Evolutionary conservation across 2,329 filamentous ascomycete genomes (phyloP).

Genomic region (Colletotrichum endophyticum): DNA sequence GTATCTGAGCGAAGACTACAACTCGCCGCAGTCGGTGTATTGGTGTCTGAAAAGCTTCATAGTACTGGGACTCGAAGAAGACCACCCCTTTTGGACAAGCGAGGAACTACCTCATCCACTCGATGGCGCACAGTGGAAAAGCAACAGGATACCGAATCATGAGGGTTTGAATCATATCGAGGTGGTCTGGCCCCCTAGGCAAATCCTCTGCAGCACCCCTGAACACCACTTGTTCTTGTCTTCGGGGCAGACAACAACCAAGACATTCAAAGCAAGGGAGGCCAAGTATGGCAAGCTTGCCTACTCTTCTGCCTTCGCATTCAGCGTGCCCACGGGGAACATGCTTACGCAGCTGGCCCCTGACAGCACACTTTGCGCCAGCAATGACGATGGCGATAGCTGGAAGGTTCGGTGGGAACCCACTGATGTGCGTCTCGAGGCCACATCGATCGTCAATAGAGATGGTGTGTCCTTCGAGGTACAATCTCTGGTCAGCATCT

Average conservation of each 20-base stretch:
- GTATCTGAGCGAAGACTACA: conserved; percentile 55
- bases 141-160: not conserved
- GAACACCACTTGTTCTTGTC: conserved; percentile 43
- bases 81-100: conserved; percentile 44
- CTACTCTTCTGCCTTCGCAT: conserved; percentile 43
- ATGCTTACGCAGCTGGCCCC: conserved; percentile 29
- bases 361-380: conserved; percentile 20
- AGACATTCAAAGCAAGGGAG: conserved; percentile 34
- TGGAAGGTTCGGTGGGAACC: conserved; percentile 14
- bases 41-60: conserved; percentile 52
- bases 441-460: not conserved
- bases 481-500: conserved; percentile 9
- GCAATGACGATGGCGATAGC: conserved; percentile 18
- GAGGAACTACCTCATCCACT: conserved; percentile 39
- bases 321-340: conserved; percentile 34
- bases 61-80: conserved; percentile 33
- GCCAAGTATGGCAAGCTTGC: conserved; percentile 45
- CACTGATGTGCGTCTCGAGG: conserved; percentile 1
- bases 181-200: conserved; percentile 32
- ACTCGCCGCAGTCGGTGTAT: conserved; percentile 53
- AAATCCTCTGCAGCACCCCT: conserved; percentile 41
- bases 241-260: conserved; percentile 35
- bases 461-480: not conserved
- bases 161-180: not conserved
- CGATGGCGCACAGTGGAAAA: not conserved